Evolutionary conservation across 257 asterid species (phyloP).

Genomic region (Coffea eugenioides): DNA sequence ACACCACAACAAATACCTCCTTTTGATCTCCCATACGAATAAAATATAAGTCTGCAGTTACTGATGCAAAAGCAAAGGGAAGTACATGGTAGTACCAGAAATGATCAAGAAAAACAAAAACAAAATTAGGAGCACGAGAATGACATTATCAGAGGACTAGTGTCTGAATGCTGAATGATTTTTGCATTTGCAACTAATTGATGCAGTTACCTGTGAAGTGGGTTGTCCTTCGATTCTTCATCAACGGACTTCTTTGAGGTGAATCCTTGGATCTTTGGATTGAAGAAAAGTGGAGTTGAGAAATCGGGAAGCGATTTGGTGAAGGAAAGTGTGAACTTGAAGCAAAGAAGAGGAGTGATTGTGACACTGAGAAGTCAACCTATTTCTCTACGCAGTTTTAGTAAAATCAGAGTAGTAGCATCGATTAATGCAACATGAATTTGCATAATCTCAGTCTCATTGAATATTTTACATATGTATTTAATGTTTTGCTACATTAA

Average conservation of each 20-base stretch:
- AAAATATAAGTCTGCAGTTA: not conserved
- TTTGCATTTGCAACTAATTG: not conserved
- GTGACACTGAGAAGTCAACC: conserved; percentile 12
- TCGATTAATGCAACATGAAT: no score
- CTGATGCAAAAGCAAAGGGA: not conserved
- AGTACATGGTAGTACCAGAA: not conserved
- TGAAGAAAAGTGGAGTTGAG: not conserved
- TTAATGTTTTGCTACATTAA: not conserved
- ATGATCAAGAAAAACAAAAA: not conserved
- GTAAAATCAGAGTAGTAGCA: not conserved
- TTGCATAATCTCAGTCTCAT: no score
- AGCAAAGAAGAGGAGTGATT: conserved; percentile 29
- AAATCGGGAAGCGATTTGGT: not conserved
- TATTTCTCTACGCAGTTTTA: not conserved
- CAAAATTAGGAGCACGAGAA: not conserved
- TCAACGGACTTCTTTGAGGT: not conserved
- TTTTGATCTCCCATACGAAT: not conserved
- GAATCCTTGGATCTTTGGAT: not conserved
- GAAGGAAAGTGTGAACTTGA: conserved; percentile 21
- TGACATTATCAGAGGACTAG: not conserved
- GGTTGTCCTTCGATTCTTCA: not conserved
- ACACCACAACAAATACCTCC: not conserved
- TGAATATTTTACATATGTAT: no score
- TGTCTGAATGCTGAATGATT: not conserved
- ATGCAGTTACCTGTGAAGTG: conserved; percentile 13